A percentile compares a stretch with the other conserved stretches of the same genome.
These are phyloP conservation scores for Vanrija humicola DNA, from an alignment of 1,284 basidiomycete genomes.

Conservation along the genomic window DNA sequence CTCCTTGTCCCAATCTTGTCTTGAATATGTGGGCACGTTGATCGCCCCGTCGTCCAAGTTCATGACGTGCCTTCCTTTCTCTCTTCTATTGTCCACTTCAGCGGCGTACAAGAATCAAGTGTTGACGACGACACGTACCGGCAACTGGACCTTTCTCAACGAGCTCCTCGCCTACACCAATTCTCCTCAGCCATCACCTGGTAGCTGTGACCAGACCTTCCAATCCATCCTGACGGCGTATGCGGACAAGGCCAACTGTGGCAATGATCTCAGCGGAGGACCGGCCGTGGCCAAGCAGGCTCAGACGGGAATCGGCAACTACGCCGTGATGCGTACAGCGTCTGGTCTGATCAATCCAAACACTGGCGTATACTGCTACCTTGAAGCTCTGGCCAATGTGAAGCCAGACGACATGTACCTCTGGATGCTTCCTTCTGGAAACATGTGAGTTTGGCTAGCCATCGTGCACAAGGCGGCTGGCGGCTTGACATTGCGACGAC, in stretches of 20 bases:
- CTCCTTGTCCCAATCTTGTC: conserved; percentile 65
- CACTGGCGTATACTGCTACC: conserved; percentile 42
- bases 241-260: conserved; percentile 34
- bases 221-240: conserved; percentile 18
- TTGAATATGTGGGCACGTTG: conserved; percentile 68
- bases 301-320: conserved; percentile 38
- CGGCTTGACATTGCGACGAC: background rate
- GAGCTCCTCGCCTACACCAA: conserved; percentile 52
- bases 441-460: conserved; percentile 33
- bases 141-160: conserved; percentile 62
- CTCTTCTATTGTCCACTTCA: conserved; percentile 62
- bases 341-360: conserved; percentile 29
- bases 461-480: background rate
- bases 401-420: conserved; percentile 47
- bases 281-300: conserved; percentile 26
- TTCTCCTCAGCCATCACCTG: conserved; percentile 19
- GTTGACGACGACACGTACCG: conserved; percentile 54
- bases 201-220: conserved; percentile 32
- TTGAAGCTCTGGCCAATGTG: conserved; percentile 31
- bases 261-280: conserved; percentile 22
- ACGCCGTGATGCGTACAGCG: conserved; percentile 37
- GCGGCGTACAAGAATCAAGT: conserved; percentile 51
- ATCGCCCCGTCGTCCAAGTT: conserved; percentile 58
- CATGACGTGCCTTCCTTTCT: conserved; percentile 67
- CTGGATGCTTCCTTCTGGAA: conserved; percentile 39